Evolutionary conservation across 2,329 filamentous ascomycete genomes (phyloP).

Genomic region (Microascus cirrosus): DNA sequence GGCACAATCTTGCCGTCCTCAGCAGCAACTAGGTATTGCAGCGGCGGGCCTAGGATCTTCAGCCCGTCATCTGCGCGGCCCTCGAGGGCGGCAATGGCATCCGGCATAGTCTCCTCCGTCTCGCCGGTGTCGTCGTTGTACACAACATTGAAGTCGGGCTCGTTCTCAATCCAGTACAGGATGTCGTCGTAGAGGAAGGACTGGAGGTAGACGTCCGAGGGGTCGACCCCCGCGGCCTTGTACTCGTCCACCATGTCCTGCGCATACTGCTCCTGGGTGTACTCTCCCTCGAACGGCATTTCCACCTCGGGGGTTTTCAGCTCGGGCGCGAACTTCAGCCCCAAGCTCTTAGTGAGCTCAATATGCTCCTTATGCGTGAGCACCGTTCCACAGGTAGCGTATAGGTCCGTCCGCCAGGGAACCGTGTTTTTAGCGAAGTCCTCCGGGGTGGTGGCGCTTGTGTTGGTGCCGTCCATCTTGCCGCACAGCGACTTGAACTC

Average conservation of each 20-base stretch:
- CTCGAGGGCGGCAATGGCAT: slow-evolving; percentile 45
- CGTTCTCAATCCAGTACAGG: slow-evolving; percentile 54
- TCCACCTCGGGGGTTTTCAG: slow-evolving; percentile 56
- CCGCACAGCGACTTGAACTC: slow-evolving; percentile 59
- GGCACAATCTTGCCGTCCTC: slow-evolving; percentile 45
- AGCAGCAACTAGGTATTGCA: slow-evolving; percentile 46
- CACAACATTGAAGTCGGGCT: slow-evolving; percentile 53
- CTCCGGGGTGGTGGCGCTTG: slow-evolving; percentile 42
- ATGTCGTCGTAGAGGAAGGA: slow-evolving; percentile 55
- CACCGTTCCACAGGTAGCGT: slow-evolving; percentile 51
- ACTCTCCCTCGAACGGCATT: slow-evolving; percentile 57
- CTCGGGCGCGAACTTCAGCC: slow-evolving; percentile 54
- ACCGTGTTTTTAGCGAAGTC: slow-evolving; percentile 50
- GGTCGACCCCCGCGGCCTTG: slow-evolving; percentile 36
- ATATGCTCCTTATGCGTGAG: slow-evolving; percentile 54
- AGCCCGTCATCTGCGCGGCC: slow-evolving; percentile 46
- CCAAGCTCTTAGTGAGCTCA: slow-evolving; percentile 41
- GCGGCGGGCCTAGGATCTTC: slow-evolving; percentile 50
- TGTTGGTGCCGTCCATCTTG: slow-evolving; percentile 58
- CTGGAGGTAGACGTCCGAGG: slow-evolving; percentile 48
- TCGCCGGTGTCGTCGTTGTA: slow-evolving; percentile 54
- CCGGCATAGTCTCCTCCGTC: slow-evolving; percentile 33
- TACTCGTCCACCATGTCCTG: slow-evolving; percentile 56
- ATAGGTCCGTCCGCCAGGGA: slow-evolving; percentile 53
- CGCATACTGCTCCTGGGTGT: slow-evolving; percentile 54